Percentiles rank a stretch among this genome's conserved stretches.
Conservation (phyloP, 1,139 yeast genomes). For the Geotrichum histeridarum region DNA sequence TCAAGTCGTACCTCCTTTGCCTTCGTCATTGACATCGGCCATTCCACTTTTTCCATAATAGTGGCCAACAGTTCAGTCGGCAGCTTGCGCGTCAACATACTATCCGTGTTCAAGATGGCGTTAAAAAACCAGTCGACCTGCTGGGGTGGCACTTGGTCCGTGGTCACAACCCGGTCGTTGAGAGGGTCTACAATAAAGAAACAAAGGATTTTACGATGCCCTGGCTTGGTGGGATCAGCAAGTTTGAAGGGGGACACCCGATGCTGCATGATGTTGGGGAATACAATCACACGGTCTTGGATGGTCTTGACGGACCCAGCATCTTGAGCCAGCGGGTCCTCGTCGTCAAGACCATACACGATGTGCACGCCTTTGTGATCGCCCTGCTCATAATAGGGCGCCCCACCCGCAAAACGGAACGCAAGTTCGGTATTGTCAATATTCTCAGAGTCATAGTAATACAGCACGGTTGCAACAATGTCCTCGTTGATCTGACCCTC, state of each 20-base stretch:
- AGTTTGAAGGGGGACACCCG: constrained; percentile 42
- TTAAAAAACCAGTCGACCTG: constrained; percentile 38
- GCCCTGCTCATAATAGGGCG: constrained; percentile 41
- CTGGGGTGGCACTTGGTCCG: constrained; percentile 43
- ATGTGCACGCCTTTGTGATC: constrained; percentile 33
- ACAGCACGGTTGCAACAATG: constrained; percentile 43
- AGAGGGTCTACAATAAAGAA: constrained; percentile 43
- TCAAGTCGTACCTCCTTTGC: constrained; percentile 35
- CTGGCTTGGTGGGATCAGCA: constrained; percentile 38
- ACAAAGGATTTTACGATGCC: constrained; percentile 43
- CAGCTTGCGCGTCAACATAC: constrained; percentile 2
- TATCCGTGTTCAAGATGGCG: not conserved
- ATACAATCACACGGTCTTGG: constrained; percentile 38
- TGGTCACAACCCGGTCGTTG: constrained; percentile 35
- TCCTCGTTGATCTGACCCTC: constrained; percentile 46
- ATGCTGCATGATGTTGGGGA: constrained; percentile 44
- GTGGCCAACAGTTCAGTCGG: constrained; percentile 25
- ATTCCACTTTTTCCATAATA: constrained; percentile 19
- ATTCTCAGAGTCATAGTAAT: constrained; percentile 44
- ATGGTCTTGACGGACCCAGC: constrained; percentile 35
- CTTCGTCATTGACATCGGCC: constrained; percentile 32
- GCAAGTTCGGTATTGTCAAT: constrained; percentile 40
- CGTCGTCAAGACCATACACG: constrained; percentile 35
- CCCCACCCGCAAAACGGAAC: constrained; percentile 36
- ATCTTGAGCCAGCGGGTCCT: constrained; percentile 28